Evolutionary conservation across 768 basidiomycete genomes (phyloP).

Genomic region (Symmetrospora coprosmae): DNA sequence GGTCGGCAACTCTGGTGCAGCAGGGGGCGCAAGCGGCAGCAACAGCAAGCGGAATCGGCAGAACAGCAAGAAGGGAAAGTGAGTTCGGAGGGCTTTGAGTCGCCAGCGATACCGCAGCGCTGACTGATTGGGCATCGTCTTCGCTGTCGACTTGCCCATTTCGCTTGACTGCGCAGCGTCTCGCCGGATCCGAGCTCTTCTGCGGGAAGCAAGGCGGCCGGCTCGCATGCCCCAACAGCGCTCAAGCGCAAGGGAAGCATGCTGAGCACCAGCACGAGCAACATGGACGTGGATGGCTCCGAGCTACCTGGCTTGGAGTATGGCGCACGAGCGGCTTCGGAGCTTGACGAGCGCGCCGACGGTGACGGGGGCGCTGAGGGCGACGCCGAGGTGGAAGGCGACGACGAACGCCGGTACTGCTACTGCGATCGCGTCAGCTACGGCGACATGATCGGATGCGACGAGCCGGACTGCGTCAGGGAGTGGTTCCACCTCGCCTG

Average conservation of each 20-base stretch:
- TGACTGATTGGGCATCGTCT: too few relatives aligned
- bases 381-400: slow-evolving; percentile 43
- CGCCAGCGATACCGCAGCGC: too few relatives aligned
- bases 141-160: too few relatives aligned
- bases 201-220: background rate
- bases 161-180: too few relatives aligned
- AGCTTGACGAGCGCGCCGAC: slow-evolving; percentile 42
- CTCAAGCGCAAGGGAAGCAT: background rate
- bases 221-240: background rate
- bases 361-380: slow-evolving; percentile 43
- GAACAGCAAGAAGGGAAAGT: background rate
- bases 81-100: too few relatives aligned
- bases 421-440: slow-evolving; percentile 70
- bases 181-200: background rate
- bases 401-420: slow-evolving; percentile 57
- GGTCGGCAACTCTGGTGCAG: too few relatives aligned
- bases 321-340: slow-evolving; percentile 33
- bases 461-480: slow-evolving; percentile 8
- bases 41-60: background rate
- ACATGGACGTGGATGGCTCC: background rate
- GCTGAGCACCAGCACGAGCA: background rate
- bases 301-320: background rate
- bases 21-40: background rate
- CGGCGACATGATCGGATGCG: slow-evolving; percentile 40
- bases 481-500: slow-evolving; percentile 32